A percentile compares a stretch with the other conserved stretches of the same genome.
Evolutionary conservation across 176 grass and related monocot genomes (phyloP).

Genomic region (Aegilops longissima): DNA sequence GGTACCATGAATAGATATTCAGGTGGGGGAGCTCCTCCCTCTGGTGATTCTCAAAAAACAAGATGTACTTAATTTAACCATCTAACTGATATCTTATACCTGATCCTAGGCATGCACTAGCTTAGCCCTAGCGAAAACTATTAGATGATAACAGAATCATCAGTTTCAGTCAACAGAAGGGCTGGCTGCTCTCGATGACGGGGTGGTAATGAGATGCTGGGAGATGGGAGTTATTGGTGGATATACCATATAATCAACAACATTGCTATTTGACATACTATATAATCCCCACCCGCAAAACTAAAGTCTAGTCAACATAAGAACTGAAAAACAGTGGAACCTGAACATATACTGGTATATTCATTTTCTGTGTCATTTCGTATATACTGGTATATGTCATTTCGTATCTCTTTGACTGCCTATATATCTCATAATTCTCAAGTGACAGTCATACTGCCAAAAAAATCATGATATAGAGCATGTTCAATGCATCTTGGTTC

Average conservation of each 20-base stretch:
- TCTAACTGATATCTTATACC: background rate
- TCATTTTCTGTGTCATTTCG: background rate
- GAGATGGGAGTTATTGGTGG: no score
- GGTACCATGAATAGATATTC: background rate
- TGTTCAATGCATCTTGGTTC: background rate
- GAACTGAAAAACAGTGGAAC: background rate
- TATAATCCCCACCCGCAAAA: background rate
- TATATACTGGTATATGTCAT: background rate
- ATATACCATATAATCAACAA: no score
- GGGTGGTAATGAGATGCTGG: no score
- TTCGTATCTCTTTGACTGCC: background rate
- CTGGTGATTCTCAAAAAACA: no score
- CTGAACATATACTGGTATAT: background rate
- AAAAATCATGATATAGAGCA: background rate
- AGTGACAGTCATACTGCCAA: background rate
- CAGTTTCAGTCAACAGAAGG: background rate
- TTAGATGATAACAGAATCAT: background rate
- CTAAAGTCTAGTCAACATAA: background rate
- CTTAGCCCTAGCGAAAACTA: slow-evolving; percentile 1
- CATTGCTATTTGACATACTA: background rate
- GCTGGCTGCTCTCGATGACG: no score
- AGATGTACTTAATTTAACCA: background rate
- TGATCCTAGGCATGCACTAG: slow-evolving; percentile 2
- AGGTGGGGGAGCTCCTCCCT: no score
- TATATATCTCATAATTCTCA: background rate